Evolutionary conservation across 1,139 yeast species (phyloP).

Genomic region (Spathaspora sp.): DNA sequence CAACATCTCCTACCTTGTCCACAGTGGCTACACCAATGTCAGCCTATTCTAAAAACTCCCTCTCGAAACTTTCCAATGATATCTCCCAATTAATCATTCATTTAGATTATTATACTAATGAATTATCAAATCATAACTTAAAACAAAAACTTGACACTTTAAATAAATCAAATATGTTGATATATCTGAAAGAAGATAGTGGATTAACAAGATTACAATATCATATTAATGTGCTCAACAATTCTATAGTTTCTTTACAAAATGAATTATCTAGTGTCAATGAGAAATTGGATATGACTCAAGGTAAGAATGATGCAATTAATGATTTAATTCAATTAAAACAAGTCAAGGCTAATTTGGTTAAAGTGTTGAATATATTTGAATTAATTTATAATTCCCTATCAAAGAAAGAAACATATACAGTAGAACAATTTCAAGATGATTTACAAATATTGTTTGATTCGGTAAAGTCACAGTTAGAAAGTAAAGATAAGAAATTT

Average conservation of each 20-base stretch:
- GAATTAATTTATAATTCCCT: slow-evolving; percentile 33
- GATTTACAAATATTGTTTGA: slow-evolving; percentile 43
- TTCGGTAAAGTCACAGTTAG: slow-evolving; percentile 20
- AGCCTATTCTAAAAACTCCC: slow-evolving; percentile 22
- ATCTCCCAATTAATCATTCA: slow-evolving; percentile 50
- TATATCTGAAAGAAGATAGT: slow-evolving; percentile 21
- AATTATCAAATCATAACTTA: slow-evolving; percentile 52
- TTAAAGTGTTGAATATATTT: slow-evolving; percentile 44
- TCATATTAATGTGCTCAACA: slow-evolving; percentile 57
- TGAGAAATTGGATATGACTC: slow-evolving; percentile 16
- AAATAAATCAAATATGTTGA: slow-evolving; percentile 17
- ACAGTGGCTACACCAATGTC: slow-evolving; percentile 17
- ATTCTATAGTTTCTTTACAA: slow-evolving; percentile 55
- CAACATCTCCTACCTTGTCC: slow-evolving; percentile 2
- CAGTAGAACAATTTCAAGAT: slow-evolving; percentile 31
- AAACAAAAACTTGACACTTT: slow-evolving; percentile 41
- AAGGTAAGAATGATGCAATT: slow-evolving; percentile 23
- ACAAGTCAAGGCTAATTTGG: slow-evolving; percentile 42
- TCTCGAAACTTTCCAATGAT: slow-evolving; percentile 28
- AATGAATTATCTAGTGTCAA: slow-evolving; percentile 40
- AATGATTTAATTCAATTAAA: slow-evolving; percentile 45
- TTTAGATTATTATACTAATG: slow-evolving; percentile 61
- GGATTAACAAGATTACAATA: slow-evolving; percentile 55
- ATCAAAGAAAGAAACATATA: slow-evolving; percentile 12
- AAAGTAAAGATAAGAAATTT: slow-evolving; percentile 23